A percentile compares a stretch with the other conserved stretches of the same genome.
Conservation (phyloP, 2,329 filamentous ascomycete species). For the Hawksworthiomyces lignivorus region DNA sequence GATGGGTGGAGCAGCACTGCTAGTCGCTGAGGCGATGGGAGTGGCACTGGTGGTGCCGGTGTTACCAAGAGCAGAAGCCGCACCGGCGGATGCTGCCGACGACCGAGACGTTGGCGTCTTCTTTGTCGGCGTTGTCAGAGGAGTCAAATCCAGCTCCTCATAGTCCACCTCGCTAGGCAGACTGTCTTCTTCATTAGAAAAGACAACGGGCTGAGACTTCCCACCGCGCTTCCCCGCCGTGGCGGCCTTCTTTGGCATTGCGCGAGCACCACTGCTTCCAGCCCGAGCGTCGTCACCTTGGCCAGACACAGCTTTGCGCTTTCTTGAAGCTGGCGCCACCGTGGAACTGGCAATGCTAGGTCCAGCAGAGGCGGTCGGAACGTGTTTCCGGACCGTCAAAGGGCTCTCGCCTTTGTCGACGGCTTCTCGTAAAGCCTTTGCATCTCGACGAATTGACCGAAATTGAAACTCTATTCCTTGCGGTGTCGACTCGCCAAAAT, state of each 20-base stretch:
- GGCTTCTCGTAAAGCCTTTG: slow-evolving; percentile 37
- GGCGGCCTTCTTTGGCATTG: not conserved
- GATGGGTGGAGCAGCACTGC: not conserved
- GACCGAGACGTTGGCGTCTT: not conserved
- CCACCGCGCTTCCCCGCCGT: not conserved
- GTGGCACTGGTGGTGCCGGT: not conserved
- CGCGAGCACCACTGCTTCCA: not conserved
- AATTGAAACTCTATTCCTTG: slow-evolving; percentile 56
- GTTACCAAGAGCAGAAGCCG: not conserved
- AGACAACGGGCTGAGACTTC: too few relatives aligned
- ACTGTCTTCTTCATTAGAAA: slow-evolving; percentile 18
- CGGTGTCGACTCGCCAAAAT: slow-evolving; percentile 51
- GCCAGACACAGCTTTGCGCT: slow-evolving; percentile 10
- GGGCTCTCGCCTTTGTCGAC: slow-evolving; percentile 40
- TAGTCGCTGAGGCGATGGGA: not conserved
- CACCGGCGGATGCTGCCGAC: not conserved
- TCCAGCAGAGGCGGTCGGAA: slow-evolving; percentile 19
- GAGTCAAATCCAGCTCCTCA: slow-evolving; percentile 21
- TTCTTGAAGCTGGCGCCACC: too few relatives aligned
- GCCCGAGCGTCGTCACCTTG: not conserved
- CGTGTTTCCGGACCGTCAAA: slow-evolving; percentile 20
- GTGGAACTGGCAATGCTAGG: too few relatives aligned
- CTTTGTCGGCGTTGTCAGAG: slow-evolving; percentile 12
- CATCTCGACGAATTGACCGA: slow-evolving; percentile 46
- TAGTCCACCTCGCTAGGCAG: slow-evolving; percentile 21